Evolutionary conservation across 352 stramenopile genomes (phyloP).

Genomic region (Phytophthora vignae): DNA sequence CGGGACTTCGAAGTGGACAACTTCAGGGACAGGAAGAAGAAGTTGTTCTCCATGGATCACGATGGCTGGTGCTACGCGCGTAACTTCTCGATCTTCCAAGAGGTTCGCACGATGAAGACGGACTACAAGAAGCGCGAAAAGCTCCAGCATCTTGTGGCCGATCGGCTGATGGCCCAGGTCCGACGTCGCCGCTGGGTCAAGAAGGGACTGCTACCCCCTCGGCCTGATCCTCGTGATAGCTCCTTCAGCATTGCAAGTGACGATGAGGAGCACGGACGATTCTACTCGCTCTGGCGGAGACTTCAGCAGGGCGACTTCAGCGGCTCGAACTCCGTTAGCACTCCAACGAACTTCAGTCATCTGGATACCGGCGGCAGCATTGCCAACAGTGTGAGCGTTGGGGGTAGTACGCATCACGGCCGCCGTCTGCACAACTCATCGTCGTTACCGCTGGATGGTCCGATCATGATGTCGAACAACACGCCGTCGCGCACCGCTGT

Average conservation of each 20-base stretch:
- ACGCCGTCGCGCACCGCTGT: constrained; percentile 47
- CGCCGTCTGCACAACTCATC: constrained; percentile 38
- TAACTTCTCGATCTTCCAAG: constrained; percentile 90
- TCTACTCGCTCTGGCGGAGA: constrained; percentile 74
- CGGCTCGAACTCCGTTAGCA: constrained; percentile 74
- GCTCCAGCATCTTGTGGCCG: constrained; percentile 86
- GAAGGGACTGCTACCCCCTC: constrained; percentile 55
- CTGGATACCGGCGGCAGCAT: constrained; percentile 40
- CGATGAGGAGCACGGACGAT: constrained; percentile 73
- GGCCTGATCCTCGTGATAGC: constrained; percentile 49
- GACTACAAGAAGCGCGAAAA: constrained; percentile 85
- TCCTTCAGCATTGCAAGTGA: constrained; percentile 69
- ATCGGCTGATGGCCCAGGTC: constrained; percentile 86
- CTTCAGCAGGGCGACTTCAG: constrained; percentile 73
- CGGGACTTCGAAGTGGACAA: constrained; percentile 84
- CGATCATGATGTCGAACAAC: constrained; percentile 48
- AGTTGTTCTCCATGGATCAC: constrained; percentile 88
- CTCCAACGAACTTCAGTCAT: constrained; percentile 47
- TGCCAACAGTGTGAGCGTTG: constrained; percentile 30
- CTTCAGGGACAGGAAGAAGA: constrained; percentile 82
- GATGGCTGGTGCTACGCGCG: constrained; percentile 89
- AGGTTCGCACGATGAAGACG: constrained; percentile 79
- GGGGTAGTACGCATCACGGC: constrained; percentile 24
- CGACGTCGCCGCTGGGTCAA: constrained; percentile 83
- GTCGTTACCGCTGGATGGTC: constrained; percentile 45